phyloP scores from a whole-genome alignment of 1,139 yeast genomes.

The Saccharomycopsis phalli region DNA sequence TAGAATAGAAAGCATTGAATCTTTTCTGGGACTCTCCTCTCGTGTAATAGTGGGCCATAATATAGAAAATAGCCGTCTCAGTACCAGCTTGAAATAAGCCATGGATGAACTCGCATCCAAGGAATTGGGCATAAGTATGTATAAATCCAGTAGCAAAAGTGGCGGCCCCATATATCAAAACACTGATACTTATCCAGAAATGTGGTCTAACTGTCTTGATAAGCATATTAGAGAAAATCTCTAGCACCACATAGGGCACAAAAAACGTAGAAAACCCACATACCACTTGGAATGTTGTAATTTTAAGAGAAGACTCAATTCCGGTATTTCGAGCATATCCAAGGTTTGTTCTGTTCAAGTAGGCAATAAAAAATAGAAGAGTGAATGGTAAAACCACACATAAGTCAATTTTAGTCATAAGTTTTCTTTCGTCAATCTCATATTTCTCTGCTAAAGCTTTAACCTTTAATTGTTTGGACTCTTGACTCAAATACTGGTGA shows the following conservation, averaged over 20 bases:
- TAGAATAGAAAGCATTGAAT: constrained; percentile 57
- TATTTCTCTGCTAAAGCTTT: constrained; percentile 33
- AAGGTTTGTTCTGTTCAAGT: constrained; percentile 64
- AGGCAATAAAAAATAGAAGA: constrained; percentile 56
- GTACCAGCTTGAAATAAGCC: constrained; percentile 64
- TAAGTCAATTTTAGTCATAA: constrained; percentile 56
- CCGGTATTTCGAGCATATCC: constrained; percentile 68
- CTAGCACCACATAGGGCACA: constrained; percentile 61
- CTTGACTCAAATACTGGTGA: constrained; percentile 17
- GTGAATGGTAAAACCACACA: constrained; percentile 66
- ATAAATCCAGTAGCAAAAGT: constrained; percentile 62
- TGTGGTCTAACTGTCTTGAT: constrained; percentile 57
- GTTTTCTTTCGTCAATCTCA: constrained; percentile 34
- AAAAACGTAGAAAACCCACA: constrained; percentile 56
- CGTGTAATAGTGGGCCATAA: constrained; percentile 39
- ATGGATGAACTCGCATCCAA: constrained; percentile 52
- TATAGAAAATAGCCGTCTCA: constrained; percentile 66
- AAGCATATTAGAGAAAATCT: constrained; percentile 55
- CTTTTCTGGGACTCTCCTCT: constrained; percentile 57
- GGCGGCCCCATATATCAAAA: constrained; percentile 38
- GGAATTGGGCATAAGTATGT: constrained; percentile 47
- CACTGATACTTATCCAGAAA: constrained; percentile 27
- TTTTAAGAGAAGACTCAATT: constrained; percentile 40
- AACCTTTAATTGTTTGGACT: constrained; percentile 25
- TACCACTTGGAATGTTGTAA: constrained; percentile 52